These are phyloP conservation scores for Eimeria nieschulzi DNA, from an alignment of 169 alveolate species.

Conservation along the genomic window DNA sequence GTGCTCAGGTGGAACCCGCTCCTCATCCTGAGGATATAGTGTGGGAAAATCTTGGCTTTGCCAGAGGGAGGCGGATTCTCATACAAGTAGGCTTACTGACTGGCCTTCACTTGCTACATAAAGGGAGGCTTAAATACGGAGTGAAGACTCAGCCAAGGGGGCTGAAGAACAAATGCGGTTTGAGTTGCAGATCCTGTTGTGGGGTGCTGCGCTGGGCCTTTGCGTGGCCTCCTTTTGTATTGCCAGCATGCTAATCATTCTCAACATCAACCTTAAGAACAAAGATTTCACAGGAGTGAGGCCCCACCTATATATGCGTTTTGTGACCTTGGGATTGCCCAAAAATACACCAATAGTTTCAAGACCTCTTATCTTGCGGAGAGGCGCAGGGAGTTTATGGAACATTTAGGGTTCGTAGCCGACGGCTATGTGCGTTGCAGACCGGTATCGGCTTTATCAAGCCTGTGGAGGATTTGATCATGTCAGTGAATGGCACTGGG, in stretches of 20 bases:
- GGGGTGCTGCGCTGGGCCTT: slow-evolving; percentile 63
- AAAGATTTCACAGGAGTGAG: slow-evolving; percentile 64
- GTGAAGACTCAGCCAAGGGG: neutral
- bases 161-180: neutral
- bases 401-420: neutral
- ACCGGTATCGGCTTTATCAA: slow-evolving; percentile 51
- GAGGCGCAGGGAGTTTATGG: neutral
- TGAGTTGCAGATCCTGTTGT: slow-evolving; percentile 40
- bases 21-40: slow-evolving; percentile 61
- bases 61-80: slow-evolving; percentile 17
- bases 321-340: neutral
- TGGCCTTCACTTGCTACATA: neutral
- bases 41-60: slow-evolving; percentile 56
- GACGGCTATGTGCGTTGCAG: neutral
- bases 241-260: slow-evolving; percentile 49
- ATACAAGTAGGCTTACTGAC: slow-evolving; percentile 32
- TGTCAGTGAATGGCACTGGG: slow-evolving; percentile 39
- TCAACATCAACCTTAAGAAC: slow-evolving; percentile 58
- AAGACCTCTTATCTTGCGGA: neutral
- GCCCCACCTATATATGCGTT: neutral
- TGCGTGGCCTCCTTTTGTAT: slow-evolving; percentile 49
- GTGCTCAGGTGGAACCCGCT: slow-evolving; percentile 67
- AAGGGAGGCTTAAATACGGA: neutral
- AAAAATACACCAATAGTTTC: neutral
- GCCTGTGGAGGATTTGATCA: slow-evolving; percentile 51